phyloP scores from a whole-genome alignment of 208 protist species.

The Lotmaria passim region DNA sequence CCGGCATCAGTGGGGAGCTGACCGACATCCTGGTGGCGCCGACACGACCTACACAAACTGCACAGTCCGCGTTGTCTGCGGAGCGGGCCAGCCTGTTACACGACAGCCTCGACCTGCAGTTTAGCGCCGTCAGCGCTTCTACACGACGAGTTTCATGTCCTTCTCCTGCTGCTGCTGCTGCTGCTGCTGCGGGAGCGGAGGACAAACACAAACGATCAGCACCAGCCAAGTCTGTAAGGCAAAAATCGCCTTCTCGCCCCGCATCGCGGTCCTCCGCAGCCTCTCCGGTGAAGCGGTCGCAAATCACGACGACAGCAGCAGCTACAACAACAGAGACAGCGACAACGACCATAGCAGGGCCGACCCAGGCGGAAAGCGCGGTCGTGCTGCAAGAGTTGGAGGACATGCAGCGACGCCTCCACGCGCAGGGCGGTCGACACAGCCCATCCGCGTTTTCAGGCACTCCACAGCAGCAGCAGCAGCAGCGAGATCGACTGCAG shows the following conservation, averaged over 20 bases:
- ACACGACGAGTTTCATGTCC: no score
- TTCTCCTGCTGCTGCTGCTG: no score
- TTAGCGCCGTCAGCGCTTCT: no score
- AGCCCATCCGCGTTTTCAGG: neutral
- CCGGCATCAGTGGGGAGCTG: neutral
- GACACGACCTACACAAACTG: neutral
- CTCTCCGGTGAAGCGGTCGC: no score
- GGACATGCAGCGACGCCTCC: slow-evolving; percentile 22
- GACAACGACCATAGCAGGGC: neutral
- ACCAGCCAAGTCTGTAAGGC: no score
- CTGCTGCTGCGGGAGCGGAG: slow-evolving; percentile 15
- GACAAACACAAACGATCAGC: no score
- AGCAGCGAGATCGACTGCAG: neutral
- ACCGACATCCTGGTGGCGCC: slow-evolving; percentile 1
- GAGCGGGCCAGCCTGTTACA: slow-evolving; percentile 17
- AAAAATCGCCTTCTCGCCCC: no score
- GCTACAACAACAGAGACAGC: neutral
- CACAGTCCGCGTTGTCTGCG: slow-evolving; percentile 14
- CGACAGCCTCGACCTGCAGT: slow-evolving; percentile 1
- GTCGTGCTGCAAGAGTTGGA: slow-evolving; percentile 29
- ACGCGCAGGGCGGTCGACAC: neutral
- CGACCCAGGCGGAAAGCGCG: slow-evolving; percentile 30
- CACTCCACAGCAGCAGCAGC: slow-evolving; percentile 2
- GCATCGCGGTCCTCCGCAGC: no score
- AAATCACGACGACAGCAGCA: no score